Evolutionary conservation across 2,329 filamentous ascomycete genomes (phyloP).

Genomic region (Alternaria postmessia): DNA sequence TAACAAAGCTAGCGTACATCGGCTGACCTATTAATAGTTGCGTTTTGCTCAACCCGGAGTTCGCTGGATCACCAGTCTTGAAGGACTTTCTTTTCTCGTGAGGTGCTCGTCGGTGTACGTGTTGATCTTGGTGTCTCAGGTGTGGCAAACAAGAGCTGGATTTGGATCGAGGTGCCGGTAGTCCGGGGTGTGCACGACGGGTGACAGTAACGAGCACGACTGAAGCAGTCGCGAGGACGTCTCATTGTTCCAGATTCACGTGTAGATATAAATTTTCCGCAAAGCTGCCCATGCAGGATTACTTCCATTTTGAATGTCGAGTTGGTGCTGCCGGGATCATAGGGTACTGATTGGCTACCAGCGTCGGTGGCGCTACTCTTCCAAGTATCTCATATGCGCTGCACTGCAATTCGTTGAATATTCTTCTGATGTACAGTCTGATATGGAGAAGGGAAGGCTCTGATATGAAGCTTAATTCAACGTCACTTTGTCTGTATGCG

Average conservation of each 20-base stretch:
- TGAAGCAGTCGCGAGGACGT: not conserved
- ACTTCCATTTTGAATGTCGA: too few species aligned
- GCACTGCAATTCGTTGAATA: conserved; percentile 28
- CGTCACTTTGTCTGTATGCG: conserved; percentile 10
- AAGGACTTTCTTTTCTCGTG: conserved; percentile 85
- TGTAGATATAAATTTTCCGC: not conserved
- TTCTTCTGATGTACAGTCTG: conserved; percentile 9
- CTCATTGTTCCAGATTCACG: not conserved
- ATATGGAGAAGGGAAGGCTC: conserved; percentile 14
- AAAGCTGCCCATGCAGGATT: not conserved
- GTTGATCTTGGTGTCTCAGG: not conserved
- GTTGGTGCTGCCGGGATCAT: not conserved
- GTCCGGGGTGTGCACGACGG: not conserved
- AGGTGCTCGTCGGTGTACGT: conserved; percentile 1
- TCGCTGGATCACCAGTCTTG: conserved; percentile 86
- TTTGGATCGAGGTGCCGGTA: not conserved
- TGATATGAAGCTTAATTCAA: conserved; percentile 28
- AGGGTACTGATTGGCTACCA: conserved; percentile 24
- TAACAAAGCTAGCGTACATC: conserved; percentile 34
- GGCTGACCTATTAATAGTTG: conserved; percentile 66
- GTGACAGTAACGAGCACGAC: not conserved
- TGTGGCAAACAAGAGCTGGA: not conserved
- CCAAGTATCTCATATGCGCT: conserved; percentile 23
- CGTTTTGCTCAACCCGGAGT: conserved; percentile 90
- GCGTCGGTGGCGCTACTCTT: conserved; percentile 28